Evolutionary conservation across 257 asterid species (phyloP), one percentile per base, ranked within the genome.

Genomic region (Voacanga thouarsii): DNA sequence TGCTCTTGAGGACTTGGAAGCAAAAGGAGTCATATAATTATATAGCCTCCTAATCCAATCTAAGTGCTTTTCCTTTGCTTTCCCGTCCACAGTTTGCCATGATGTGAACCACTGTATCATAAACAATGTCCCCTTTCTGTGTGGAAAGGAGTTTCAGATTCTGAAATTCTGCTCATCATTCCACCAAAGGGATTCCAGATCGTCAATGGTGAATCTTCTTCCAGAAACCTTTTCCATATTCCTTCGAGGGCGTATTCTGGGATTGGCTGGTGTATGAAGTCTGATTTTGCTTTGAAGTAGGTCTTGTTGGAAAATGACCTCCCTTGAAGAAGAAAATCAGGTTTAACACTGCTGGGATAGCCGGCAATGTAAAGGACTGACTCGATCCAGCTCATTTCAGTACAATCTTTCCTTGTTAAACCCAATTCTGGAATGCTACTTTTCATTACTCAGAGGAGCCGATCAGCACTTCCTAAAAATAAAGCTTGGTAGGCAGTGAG

Each of bases 201-300:
- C 23, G 69, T 53, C 10, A 78, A 19, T 6, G 84, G 82, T 12
- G 60, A 59, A 44, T 77, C 82, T n/a, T 83, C 84, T 69, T 78
- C n/a, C 15, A 80, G 16, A 16, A 83, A 72, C 28, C 68, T 80
- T 56, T 74, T 33, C 82, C 82, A 83, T 43, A 80, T 64, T n/a
- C 73, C 84, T 73, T 77, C 60, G n/a, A 80, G 75, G 7, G 75
- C 82, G 18, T 76, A n/a, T 65, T 24, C 78, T 16, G 82, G 80
- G 33, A 83, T 79, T 41, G 87, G 84, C 14, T 43, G 60, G 2
- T 61, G 60, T 3, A 77, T 56, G 49, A 68, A 83, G 37, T 83
- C 87, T 0, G 84, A 83, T 59, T 83, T 83, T 1, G 80, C 86
- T 60, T 83, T 83, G 79, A 83, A 83, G 68, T 61, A 28, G 50